Evolutionary conservation across 768 basidiomycete genomes (phyloP).

Genomic region (Lactifluus hygrophoroides): DNA sequence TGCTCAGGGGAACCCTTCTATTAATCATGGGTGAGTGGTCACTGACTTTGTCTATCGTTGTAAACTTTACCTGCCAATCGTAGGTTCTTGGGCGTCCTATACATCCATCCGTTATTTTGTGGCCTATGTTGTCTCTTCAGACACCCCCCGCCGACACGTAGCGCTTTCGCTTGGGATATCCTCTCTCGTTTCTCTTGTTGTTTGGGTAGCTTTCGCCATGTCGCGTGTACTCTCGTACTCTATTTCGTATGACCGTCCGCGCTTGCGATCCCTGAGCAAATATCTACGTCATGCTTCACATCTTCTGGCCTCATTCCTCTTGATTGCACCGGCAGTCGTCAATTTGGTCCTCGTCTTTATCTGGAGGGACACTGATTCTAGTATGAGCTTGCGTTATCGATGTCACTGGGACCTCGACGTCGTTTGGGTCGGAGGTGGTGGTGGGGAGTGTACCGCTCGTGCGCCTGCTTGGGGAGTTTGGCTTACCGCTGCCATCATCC

Average conservation of each 20-base stretch:
- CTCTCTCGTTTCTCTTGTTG: conserved; percentile 32
- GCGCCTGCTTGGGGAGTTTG: conserved; percentile 43
- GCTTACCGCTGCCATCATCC: conserved; percentile 44
- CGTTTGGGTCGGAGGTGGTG: conserved; percentile 44
- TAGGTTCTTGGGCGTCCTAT: conserved; percentile 55
- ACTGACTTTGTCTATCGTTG: background rate
- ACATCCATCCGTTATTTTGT: conserved; percentile 58
- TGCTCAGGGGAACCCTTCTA: conserved; percentile 26
- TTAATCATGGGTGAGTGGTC: conserved; percentile 31
- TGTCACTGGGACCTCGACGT: conserved; percentile 61
- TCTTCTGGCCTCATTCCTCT: conserved; percentile 32
- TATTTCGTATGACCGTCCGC: conserved; percentile 24
- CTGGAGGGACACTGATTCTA: conserved; percentile 40
- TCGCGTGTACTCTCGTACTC: conserved; percentile 33
- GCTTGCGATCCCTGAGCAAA: conserved; percentile 26
- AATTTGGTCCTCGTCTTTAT: conserved; percentile 48
- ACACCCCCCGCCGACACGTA: conserved; percentile 33
- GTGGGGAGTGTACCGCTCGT: conserved; percentile 23
- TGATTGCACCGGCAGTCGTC: conserved; percentile 44
- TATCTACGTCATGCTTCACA: conserved; percentile 34
- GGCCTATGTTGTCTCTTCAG: conserved; percentile 40
- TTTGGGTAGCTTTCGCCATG: conserved; percentile 12
- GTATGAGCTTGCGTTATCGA: conserved; percentile 33
- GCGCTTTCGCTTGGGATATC: conserved; percentile 43
- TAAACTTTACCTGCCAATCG: background rate